Evolutionary conservation across 108 stramenopile species (phyloP).

Genomic region (Stephanodiscus triporus): DNA sequence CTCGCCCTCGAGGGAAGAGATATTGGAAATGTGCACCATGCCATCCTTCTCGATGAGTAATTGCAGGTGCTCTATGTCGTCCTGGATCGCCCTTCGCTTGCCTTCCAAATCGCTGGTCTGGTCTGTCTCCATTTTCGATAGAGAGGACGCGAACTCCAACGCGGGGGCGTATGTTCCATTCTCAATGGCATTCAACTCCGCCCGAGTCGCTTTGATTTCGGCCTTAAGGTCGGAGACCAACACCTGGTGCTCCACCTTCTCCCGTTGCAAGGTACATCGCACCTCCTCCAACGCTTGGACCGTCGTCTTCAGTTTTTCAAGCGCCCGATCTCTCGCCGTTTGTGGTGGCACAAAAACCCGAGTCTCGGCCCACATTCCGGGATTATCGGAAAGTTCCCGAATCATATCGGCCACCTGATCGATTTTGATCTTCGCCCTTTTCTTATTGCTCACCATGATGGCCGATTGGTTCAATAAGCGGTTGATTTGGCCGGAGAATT

Average conservation of each 20-base stretch:
- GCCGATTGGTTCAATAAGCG: neutral
- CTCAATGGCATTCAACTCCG: slow-evolving; percentile 8
- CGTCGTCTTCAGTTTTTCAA: slow-evolving; percentile 9
- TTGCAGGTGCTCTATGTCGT: slow-evolving; percentile 22
- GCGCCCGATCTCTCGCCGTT: slow-evolving; percentile 7
- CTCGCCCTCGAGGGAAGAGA: slow-evolving; percentile 9
- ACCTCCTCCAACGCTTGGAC: slow-evolving; percentile 15
- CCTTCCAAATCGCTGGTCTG: neutral
- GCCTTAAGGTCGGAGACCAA: slow-evolving; percentile 12
- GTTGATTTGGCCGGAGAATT: slow-evolving; percentile 25
- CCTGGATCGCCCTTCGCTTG: neutral
- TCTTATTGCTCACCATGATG: slow-evolving; percentile 12
- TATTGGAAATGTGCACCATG: slow-evolving; percentile 9
- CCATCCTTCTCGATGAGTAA: slow-evolving; percentile 9
- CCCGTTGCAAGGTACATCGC: slow-evolving; percentile 1
- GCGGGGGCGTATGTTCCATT: slow-evolving; percentile 13
- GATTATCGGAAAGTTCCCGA: slow-evolving; percentile 5
- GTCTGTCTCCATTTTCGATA: neutral
- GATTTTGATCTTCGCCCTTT: slow-evolving; percentile 15
- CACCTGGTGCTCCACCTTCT: slow-evolving; percentile 21
- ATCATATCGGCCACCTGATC: slow-evolving; percentile 20
- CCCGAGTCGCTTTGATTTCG: slow-evolving; percentile 19
- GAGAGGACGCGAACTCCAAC: neutral
- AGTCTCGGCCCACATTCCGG: neutral
- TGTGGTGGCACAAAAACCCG: neutral